Evolutionary conservation across 2,329 filamentous ascomycete species (phyloP).

Genomic region (Penicillium sp.): DNA sequence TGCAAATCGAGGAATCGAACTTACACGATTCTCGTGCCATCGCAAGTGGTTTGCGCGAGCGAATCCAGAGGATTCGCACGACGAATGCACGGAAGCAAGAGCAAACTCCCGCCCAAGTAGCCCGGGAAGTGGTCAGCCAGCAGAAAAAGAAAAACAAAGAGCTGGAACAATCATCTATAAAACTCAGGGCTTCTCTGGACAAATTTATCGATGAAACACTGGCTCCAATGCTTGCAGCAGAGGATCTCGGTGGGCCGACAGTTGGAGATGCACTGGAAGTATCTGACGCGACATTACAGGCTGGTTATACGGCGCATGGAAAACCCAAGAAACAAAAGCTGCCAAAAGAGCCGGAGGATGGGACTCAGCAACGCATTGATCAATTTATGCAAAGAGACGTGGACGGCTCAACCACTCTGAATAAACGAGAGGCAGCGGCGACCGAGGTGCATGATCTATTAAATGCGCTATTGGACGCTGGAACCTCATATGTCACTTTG

Average conservation of each 20-base stretch:
- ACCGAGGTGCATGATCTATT: slow-evolving; percentile 45
- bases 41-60: slow-evolving; percentile 45
- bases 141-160: slow-evolving; percentile 54
- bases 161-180: slow-evolving; percentile 57
- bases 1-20: slow-evolving; percentile 44
- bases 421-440: slow-evolving; percentile 46
- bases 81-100: slow-evolving; percentile 54
- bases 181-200: slow-evolving; percentile 59
- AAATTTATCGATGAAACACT: slow-evolving; percentile 66
- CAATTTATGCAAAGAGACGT: slow-evolving; percentile 42
- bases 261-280: slow-evolving; percentile 68
- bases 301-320: slow-evolving; percentile 51
- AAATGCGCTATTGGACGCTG: slow-evolving; percentile 43
- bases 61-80: slow-evolving; percentile 56
- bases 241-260: slow-evolving; percentile 75
- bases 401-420: slow-evolving; percentile 27
- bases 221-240: slow-evolving; percentile 70
- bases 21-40: slow-evolving; percentile 47
- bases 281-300: slow-evolving; percentile 49
- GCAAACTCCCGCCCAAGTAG: slow-evolving; percentile 56
- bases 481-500: slow-evolving; percentile 46
- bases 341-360: slow-evolving; percentile 24
- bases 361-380: slow-evolving; percentile 48
- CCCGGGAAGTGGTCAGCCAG: slow-evolving; percentile 56
- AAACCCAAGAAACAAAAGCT: slow-evolving; percentile 40